These are phyloP conservation scores for Zygosaccharomyces kombuchaensis DNA, from an alignment of 805 yeast genomes.

Conservation along the genomic window DNA sequence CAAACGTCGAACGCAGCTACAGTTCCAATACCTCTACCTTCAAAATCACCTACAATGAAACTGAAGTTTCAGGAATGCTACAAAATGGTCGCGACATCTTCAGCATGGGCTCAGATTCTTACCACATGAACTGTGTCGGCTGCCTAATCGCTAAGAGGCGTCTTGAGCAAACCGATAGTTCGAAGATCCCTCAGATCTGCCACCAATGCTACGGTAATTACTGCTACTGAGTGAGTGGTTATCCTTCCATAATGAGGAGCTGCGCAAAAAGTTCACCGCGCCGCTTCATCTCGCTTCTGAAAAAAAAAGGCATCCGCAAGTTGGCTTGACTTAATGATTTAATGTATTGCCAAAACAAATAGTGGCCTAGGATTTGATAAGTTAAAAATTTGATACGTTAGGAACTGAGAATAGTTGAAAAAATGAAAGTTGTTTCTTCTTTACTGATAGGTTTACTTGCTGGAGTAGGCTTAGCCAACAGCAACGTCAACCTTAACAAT, in stretches of 20 bases:
- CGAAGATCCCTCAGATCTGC: constrained; percentile 35
- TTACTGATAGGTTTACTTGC: constrained; percentile 5
- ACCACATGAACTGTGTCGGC: constrained; percentile 47
- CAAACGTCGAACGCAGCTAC: constrained; percentile 42
- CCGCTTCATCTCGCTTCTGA: constrained; percentile 1
- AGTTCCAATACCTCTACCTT: constrained; percentile 57
- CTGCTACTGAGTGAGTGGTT: constrained; percentile 36
- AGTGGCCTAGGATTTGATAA: not conserved
- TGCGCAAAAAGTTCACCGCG: constrained; percentile 2
- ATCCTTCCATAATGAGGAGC: not conserved
- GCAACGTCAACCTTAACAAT: constrained; percentile 5
- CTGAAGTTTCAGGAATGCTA: constrained; percentile 44
- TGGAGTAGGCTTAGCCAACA: constrained; percentile 7
- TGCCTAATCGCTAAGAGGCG: constrained; percentile 54
- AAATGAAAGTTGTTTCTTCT: constrained; percentile 1
- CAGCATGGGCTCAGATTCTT: constrained; percentile 38
- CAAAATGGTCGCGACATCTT: constrained; percentile 51
- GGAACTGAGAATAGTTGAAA: not conserved
- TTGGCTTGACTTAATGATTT: not conserved
- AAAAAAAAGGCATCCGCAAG: not conserved
- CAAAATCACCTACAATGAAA: constrained; percentile 44
- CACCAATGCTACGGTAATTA: constrained; percentile 36
- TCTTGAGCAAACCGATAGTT: constrained; percentile 36
- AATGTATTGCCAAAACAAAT: not conserved
- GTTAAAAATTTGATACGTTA: not conserved